A percentile compares a stretch with the other conserved stretches of the same genome.
Conservation (phyloP, 2,329 filamentous ascomycete genomes). For the Neofusicoccum laricinum region DNA sequence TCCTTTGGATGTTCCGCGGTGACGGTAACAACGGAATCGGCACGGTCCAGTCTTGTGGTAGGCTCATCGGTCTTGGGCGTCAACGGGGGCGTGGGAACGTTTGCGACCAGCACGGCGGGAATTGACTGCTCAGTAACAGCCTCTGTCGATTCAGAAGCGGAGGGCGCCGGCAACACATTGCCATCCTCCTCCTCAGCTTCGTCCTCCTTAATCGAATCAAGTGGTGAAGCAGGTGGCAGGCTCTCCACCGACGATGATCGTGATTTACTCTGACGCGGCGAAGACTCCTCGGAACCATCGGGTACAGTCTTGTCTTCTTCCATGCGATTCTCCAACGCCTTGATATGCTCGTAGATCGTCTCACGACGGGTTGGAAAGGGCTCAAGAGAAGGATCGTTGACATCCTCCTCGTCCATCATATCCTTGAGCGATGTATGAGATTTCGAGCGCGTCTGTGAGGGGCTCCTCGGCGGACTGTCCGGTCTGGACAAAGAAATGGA, state of each 20-base stretch:
- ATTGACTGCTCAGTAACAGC: background rate
- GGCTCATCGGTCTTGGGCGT: background rate
- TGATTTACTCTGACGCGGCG: background rate
- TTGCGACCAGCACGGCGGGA: background rate
- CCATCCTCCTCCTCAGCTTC: background rate
- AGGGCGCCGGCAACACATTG: background rate
- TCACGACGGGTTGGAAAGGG: conserved; percentile 33
- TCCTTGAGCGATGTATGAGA: conserved; percentile 10
- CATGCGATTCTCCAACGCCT: conserved; percentile 10
- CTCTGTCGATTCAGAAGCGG: background rate
- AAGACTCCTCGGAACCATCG: background rate
- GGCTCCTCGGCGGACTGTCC: conserved; percentile 1
- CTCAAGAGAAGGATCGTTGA: conserved; percentile 24
- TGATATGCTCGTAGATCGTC: conserved; percentile 33
- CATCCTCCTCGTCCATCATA: conserved; percentile 11
- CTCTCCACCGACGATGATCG: background rate
- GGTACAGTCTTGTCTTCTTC: conserved; percentile 1
- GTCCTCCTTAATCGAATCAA: conserved; percentile 11
- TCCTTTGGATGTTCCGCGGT: background rate
- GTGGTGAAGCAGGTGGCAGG: conserved; percentile 8
- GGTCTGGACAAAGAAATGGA: conserved; percentile 20
- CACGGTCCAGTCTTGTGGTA: background rate
- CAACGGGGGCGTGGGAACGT: conserved; percentile 9
- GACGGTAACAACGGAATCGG: conserved; percentile 9
- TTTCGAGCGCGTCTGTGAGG: background rate